These are phyloP conservation scores for Botrytis galanthina DNA, from an alignment of 2,329 filamentous ascomycete species.

Conservation along the genomic window DNA sequence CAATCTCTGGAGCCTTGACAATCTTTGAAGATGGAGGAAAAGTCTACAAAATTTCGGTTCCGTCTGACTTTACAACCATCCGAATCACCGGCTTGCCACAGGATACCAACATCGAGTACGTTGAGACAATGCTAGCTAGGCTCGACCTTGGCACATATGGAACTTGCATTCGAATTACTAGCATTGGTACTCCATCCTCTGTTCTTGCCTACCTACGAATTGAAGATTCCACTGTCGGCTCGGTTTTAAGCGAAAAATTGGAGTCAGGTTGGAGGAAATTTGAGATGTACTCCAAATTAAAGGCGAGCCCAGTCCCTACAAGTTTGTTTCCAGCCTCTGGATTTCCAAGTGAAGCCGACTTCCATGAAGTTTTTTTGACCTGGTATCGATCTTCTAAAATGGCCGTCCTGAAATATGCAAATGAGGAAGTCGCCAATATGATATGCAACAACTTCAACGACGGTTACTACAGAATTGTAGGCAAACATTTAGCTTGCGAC, in stretches of 20 bases:
- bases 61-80: slow-evolving; percentile 32
- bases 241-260: not conserved
- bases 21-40: slow-evolving; percentile 30
- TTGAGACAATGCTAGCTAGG: slow-evolving; percentile 23
- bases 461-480: not conserved
- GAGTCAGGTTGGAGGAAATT: not conserved
- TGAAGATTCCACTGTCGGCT: not conserved
- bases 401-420: not conserved
- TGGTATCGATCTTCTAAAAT: slow-evolving; percentile 3
- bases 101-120: slow-evolving; percentile 22
- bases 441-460: not conserved
- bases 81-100: slow-evolving; percentile 27
- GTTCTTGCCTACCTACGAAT: not conserved
- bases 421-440: not conserved
- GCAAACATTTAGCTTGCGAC: not conserved
- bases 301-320: not conserved
- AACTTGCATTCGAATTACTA: slow-evolving; percentile 23
- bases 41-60: slow-evolving; percentile 31
- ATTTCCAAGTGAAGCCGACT: not conserved
- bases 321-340: not conserved
- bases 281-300: not conserved
- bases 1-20: slow-evolving; percentile 28
- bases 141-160: slow-evolving; percentile 23
- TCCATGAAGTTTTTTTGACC: not conserved
- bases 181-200: not conserved